Conservation (phyloP, 1,284 basidiomycete genomes). For the Schizophyllum commune region DNA sequence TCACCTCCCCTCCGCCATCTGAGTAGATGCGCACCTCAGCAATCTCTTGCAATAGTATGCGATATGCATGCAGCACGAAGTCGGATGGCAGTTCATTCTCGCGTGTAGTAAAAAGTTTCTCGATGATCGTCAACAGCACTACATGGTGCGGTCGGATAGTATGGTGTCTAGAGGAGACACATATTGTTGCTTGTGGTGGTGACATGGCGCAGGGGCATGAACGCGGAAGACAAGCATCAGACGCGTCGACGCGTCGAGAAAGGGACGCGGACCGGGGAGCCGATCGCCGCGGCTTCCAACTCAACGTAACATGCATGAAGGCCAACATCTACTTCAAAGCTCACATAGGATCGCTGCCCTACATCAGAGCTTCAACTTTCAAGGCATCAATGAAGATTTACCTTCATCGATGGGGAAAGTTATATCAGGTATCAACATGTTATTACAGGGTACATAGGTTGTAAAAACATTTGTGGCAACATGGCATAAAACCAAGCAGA, state of each 20-base stretch:
- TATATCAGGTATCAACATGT: too few relatives aligned
- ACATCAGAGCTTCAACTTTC: too few relatives aligned
- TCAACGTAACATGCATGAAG: too few relatives aligned
- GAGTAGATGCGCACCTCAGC: conserved; percentile 30
- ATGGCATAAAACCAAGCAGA: too few relatives aligned
- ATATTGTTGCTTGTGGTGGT: not conserved
- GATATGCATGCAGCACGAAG: conserved; percentile 57
- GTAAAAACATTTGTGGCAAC: too few relatives aligned
- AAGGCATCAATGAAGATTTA: too few relatives aligned
- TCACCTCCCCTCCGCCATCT: not conserved
- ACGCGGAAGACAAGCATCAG: not conserved
- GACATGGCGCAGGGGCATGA: not conserved
- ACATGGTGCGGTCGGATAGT: conserved; percentile 68
- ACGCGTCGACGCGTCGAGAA: not conserved
- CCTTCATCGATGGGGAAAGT: too few relatives aligned
- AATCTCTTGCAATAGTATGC: conserved; percentile 54
- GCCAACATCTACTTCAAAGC: too few relatives aligned
- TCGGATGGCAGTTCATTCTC: conserved; percentile 41
- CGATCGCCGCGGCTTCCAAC: not conserved
- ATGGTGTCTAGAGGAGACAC: conserved; percentile 46
- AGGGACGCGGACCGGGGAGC: not conserved
- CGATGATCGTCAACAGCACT: conserved; percentile 51
- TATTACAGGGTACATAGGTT: too few relatives aligned
- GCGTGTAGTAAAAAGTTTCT: conserved; percentile 51
- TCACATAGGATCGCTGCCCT: too few relatives aligned